Conservation (phyloP, 2,329 filamentous ascomycete species). For the Furcasterigmium sp. region DNA sequence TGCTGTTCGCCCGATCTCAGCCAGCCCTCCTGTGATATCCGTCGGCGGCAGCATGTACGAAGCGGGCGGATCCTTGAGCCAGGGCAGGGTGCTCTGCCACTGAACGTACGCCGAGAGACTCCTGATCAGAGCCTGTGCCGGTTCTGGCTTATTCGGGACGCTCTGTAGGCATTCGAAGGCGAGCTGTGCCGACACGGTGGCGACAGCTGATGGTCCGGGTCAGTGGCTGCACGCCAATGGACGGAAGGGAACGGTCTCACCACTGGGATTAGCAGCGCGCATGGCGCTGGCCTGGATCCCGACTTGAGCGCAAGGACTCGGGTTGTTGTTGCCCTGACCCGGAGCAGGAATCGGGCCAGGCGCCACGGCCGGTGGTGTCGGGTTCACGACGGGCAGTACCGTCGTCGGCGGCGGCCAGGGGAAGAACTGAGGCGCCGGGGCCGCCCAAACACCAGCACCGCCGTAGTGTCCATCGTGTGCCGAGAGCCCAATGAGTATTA, state of each 20-base stretch:
- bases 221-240: background rate
- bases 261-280: conserved; percentile 12
- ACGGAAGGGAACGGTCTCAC: conserved; percentile 5
- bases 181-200: conserved; percentile 27
- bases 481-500: background rate
- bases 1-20: conserved; percentile 37
- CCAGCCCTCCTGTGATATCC: conserved; percentile 41
- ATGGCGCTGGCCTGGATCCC: conserved; percentile 10
- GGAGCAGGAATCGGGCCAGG: background rate
- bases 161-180: conserved; percentile 31
- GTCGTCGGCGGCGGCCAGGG: conserved; percentile 1
- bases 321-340: conserved; percentile 3
- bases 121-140: conserved; percentile 27
- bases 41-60: conserved; percentile 42
- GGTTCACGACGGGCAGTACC: background rate
- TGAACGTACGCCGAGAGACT: conserved; percentile 35
- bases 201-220: conserved; percentile 13
- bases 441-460: background rate
- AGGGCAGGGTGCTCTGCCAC: conserved; percentile 43
- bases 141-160: conserved; percentile 29
- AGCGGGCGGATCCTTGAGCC: conserved; percentile 44
- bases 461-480: background rate
- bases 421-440: background rate
- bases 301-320: conserved; percentile 16
- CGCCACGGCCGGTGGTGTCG: background rate